Evolutionary conservation across 768 basidiomycete genomes (phyloP), one percentile per base, ranked within the genome.

Genomic region (Cubamyces lactineus): DNA sequence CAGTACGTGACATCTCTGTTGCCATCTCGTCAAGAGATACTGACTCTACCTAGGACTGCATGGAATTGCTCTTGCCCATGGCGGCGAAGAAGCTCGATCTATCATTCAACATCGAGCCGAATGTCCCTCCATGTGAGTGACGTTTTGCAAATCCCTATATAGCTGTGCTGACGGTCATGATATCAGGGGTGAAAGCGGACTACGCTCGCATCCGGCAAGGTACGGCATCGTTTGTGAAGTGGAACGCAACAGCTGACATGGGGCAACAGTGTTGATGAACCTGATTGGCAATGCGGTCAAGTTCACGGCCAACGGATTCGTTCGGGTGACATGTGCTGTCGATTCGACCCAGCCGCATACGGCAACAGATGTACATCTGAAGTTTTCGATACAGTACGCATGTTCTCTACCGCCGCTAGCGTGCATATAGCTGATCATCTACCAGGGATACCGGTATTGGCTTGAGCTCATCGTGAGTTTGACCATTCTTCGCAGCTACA

Each of bases 221-320:
- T 84, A 66, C 38, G 65, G 64, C 17, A 24, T 21, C 17, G 38
- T 2, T n/a, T 52, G 12, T 45, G 7, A 57, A 56, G 24, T 23
- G 24, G 24, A 57, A 43, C 46, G 40, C 41, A 1, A 2, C 39
- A 19, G 43, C 62, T 63, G 28, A 39, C 49, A 39, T 47, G 9
- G 3, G 38, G 16, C 23, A 19, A 2, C 65, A 88, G 88, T 89
- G 11, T 73, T 90, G 21, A 89, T 89, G 87, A 91, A 91, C 70
- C 72, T 90, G 51, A 86, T 90, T 50, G 88, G 87, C 8, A 91
- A 91, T 68, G 87, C 87, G 3, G 84, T 90, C 57, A 91, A 90
- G 67, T 91, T 90, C 71, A 89, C 88, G 1, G 78, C 80, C 1
- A 75, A 71, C 19, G 88, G 89, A 8, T 85, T 79, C 45, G 87